A percentile compares a stretch with the other conserved stretches of the same genome.
phyloP scores from a whole-genome alignment of 805 yeast genomes.

The Nakazawaea siamensis region DNA sequence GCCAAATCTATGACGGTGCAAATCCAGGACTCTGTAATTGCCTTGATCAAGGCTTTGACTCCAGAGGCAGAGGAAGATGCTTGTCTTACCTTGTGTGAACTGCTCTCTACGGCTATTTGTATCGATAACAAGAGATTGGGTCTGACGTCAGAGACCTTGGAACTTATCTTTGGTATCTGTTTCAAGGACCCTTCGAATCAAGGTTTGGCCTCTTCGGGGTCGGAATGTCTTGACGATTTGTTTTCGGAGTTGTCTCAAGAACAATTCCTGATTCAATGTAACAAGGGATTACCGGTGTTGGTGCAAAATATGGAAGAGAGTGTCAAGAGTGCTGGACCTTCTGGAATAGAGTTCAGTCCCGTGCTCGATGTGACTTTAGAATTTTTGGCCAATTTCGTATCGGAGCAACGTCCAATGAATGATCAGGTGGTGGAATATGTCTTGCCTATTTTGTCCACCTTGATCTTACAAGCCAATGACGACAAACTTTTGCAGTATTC shows the following conservation, averaged over 20 bases:
- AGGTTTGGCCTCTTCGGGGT: slow-evolving; percentile 56
- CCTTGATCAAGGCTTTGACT: slow-evolving; percentile 34
- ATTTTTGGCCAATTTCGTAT: slow-evolving; percentile 41
- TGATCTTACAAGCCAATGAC: slow-evolving; percentile 46
- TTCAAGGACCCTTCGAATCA: slow-evolving; percentile 70
- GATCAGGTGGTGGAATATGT: slow-evolving; percentile 30
- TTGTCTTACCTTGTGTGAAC: slow-evolving; percentile 63
- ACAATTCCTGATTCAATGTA: slow-evolving; percentile 39
- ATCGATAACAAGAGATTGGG: slow-evolving; percentile 30
- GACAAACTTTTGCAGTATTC: slow-evolving; percentile 72
- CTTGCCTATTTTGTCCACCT: slow-evolving; percentile 33
- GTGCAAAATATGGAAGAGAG: slow-evolving; percentile 28
- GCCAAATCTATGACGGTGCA: slow-evolving; percentile 15
- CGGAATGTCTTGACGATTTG: slow-evolving; percentile 59
- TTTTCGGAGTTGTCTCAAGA: slow-evolving; percentile 36
- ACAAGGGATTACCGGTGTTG: slow-evolving; percentile 43
- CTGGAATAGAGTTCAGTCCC: slow-evolving; percentile 45
- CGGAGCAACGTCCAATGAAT: slow-evolving; percentile 22
- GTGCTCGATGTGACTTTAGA: slow-evolving; percentile 53
- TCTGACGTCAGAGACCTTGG: slow-evolving; percentile 29
- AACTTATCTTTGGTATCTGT: slow-evolving; percentile 54
- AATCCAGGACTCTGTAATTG: slow-evolving; percentile 21
- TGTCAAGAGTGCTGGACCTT: slow-evolving; percentile 15
- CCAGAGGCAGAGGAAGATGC: slow-evolving; percentile 75
- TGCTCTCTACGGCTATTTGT: slow-evolving; percentile 49